Base-by-base conservation (phyloP, 257 asterid genomes). In the Capsicum pubescens region DNA sequence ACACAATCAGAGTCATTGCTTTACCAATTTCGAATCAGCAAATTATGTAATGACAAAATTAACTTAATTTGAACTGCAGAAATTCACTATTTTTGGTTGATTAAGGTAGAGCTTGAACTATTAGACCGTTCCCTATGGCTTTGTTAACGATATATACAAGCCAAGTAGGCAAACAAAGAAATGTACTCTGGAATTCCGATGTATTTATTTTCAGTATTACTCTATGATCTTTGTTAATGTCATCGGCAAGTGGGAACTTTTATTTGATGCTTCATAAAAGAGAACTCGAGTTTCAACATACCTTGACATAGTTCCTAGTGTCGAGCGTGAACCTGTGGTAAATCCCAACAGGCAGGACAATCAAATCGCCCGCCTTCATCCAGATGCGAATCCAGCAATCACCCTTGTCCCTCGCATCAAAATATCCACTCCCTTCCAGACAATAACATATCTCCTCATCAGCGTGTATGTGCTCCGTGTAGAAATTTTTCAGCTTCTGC, bases 361-460 rank as follows among this genome's bases (percentile, higher is more conserved):
- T 95, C 15, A 93, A 91, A 86, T 93, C 98, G 4, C 97, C 97
- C 0, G 92, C 85, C 85, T 92, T 93, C 87, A 95, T 91, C 90
- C 86, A 85, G 88, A 93, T 89, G n/a, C 97, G 94, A 80, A 93
- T 91, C 98, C 98, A 95, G 72, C 89, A 90, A 46, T 93, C 97
- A 78, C 88, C 87, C 88, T 89, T 91, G 88, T 88, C 93, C 85
- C 97, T 81, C 15, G 92, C 94, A 77, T 95, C 98, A 16, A 93
- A 95, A 84, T 93, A 95, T 36, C 96, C 98, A 72, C 94, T 86
- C 81, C 98, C 98, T 78, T 91, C 86, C 83, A 95, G 72, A 82
- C 96, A 95, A 55, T 93, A 93, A 10, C 98, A 95, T 83, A 95
- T 93, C 88, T 95, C 98, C 87, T 93, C 98, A 42, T 95, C 96